Conservation (phyloP, 2,329 filamentous ascomycete species). For the Purpureocillium takamizusanense region DNA sequence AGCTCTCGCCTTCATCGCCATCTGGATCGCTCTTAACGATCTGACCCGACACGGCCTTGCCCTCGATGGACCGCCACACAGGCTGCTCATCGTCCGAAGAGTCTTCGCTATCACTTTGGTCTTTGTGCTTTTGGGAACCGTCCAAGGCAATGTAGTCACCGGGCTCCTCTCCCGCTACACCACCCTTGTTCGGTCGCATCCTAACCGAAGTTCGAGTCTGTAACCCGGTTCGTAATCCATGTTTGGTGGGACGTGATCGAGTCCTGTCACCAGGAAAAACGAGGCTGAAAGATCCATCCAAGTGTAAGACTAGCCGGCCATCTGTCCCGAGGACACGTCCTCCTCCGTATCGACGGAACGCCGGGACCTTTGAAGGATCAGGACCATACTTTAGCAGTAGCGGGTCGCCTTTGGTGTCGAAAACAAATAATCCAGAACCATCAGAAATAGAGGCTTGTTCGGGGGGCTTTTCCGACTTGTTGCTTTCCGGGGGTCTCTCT, state of each 20-base stretch:
- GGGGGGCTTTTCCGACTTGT: too few relatives aligned
- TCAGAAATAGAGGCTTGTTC: background rate
- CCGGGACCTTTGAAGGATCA: slow-evolving; percentile 62
- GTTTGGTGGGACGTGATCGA: slow-evolving; percentile 30
- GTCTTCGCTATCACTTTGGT: slow-evolving; percentile 18
- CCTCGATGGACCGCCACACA: slow-evolving; percentile 58
- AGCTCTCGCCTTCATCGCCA: slow-evolving; percentile 26
- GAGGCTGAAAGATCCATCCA: slow-evolving; percentile 48
- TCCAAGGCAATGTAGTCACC: slow-evolving; percentile 42
- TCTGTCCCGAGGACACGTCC: slow-evolving; percentile 63
- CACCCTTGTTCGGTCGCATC: slow-evolving; percentile 21
- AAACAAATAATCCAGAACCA: slow-evolving; percentile 34
- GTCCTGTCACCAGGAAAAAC: slow-evolving; percentile 31
- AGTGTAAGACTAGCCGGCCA: slow-evolving; percentile 55
- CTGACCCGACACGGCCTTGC: slow-evolving; percentile 45
- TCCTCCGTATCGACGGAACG: slow-evolving; percentile 59
- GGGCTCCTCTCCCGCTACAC: slow-evolving; percentile 12
- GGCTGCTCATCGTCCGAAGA: slow-evolving; percentile 39
- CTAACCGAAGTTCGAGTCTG: slow-evolving; percentile 29
- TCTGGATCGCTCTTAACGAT: slow-evolving; percentile 40
- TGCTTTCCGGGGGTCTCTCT: too few relatives aligned
- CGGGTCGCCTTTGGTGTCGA: slow-evolving; percentile 70
- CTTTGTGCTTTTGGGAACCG: slow-evolving; percentile 32
- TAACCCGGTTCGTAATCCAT: slow-evolving; percentile 33
- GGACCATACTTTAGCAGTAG: slow-evolving; percentile 67